Conservation (phyloP, 352 stramenopile genomes). For the Globisporangium recalcitrans region DNA sequence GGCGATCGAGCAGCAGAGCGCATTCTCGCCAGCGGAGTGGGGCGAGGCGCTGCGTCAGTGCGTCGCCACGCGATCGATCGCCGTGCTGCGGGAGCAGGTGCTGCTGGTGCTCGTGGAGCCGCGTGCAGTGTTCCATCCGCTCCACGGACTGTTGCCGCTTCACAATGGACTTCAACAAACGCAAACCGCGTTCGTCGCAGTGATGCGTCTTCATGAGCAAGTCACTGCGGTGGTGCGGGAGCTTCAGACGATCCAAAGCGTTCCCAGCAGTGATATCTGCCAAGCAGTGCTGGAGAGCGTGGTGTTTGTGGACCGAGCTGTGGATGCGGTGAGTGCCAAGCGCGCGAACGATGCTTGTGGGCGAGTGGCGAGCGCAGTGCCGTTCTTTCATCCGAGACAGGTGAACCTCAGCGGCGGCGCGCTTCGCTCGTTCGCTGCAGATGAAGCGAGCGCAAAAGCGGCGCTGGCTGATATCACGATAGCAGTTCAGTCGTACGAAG, state of each 20-base stretch:
- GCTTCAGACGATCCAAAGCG: not conserved
- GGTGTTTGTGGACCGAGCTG: slow-evolving; percentile 7
- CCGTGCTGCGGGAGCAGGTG: slow-evolving; percentile 6
- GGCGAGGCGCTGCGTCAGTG: slow-evolving; percentile 3
- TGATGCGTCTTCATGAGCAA: slow-evolving; percentile 13
- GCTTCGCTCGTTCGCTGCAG: not conserved
- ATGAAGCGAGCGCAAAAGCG: slow-evolving; percentile 9
- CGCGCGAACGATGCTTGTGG: not conserved
- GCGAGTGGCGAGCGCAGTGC: slow-evolving; percentile 2
- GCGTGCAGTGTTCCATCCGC: slow-evolving; percentile 12
- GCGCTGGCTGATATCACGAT: slow-evolving; percentile 8
- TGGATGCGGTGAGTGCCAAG: slow-evolving; percentile 4
- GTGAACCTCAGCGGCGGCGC: slow-evolving; percentile 10
- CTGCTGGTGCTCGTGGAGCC: slow-evolving; percentile 16
- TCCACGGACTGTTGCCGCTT: slow-evolving; percentile 13
- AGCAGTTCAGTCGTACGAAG: slow-evolving; percentile 7
- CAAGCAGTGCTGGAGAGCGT: slow-evolving; percentile 9
- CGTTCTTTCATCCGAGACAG: slow-evolving; percentile 7
- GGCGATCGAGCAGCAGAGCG: not conserved
- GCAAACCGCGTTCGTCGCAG: slow-evolving; percentile 1
- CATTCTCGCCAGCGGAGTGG: slow-evolving; percentile 6
- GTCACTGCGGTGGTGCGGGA: slow-evolving; percentile 2
- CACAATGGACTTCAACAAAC: not conserved
- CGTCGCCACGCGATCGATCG: not conserved
- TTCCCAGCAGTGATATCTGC: not conserved